phyloP scores from a whole-genome alignment of 345 rosid species.

The Eucalyptus rudis region DNA sequence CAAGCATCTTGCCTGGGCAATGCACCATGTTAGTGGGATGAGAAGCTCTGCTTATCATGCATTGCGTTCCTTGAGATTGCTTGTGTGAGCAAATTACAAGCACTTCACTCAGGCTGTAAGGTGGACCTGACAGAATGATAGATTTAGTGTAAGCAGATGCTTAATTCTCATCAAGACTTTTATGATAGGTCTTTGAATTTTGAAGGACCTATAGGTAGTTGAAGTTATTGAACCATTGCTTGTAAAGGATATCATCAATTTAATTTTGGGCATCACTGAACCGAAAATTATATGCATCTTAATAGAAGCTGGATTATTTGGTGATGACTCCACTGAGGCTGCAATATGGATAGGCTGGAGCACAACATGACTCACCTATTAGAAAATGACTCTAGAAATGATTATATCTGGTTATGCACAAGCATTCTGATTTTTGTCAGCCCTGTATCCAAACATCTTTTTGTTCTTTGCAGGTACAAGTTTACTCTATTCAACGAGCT shows the following conservation, averaged over 20 bases:
- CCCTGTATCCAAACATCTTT: neutral
- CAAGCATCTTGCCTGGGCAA: neutral
- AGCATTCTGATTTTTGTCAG: neutral
- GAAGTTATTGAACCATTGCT: neutral
- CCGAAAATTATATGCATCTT: neutral
- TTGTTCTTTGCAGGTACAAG: constrained; percentile 57
- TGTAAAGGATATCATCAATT: neutral
- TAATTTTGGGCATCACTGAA: neutral
- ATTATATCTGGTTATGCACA: neutral
- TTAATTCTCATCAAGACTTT: neutral
- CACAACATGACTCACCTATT: neutral
- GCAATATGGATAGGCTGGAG: neutral
- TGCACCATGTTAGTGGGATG: neutral
- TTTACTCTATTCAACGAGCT: constrained; percentile 96
- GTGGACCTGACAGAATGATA: neutral
- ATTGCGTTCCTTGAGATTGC: neutral
- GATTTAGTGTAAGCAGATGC: neutral
- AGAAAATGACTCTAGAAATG: neutral
- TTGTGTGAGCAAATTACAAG: neutral
- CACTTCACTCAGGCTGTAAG: neutral
- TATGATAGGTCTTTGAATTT: neutral
- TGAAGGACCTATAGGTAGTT: neutral
- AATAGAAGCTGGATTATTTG: neutral
- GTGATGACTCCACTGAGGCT: neutral
- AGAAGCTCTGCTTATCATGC: neutral